Evolutionary conservation across 78 protist genomes (phyloP), one percentile per base, ranked within the genome.

Genomic region (Chrysochromulina parva): DNA sequence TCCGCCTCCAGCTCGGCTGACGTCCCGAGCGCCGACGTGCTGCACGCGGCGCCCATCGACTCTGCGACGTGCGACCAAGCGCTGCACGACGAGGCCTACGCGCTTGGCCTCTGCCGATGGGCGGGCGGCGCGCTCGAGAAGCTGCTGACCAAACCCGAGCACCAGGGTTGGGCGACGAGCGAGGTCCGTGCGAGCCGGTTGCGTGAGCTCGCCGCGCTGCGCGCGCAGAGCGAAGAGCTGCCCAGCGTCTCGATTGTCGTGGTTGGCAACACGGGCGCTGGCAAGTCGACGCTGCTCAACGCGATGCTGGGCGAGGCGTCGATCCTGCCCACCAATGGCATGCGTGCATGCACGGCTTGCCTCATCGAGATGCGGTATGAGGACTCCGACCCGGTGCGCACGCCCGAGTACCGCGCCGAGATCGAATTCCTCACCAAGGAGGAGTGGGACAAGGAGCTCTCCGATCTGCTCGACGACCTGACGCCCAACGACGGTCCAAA

Each of bases 191-290:
- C 17, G 19, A 66, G 55, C 28, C 55, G 57, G 60, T 17, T 66
- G 9, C 0, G 47, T 13, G 81, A 67, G 69, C 62, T 53, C 19
- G 5, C 14, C 17, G 52, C 0, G 38, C 82, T 87, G 11, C 9
- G 48, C 0, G 69, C 60, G 10, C 1, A 0, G 28, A 7, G 48
- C 28, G 38, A 38, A 38, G n/a, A 10, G 89, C 48, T 59, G 17
- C 90, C 90, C 24, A 5, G 38, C 0, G n/a, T 55, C 60, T 67
- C 90, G 38, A 14, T 87, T 28, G 90, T 87, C 20, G 38, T 58
- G 26, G 76, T 87, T 17, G 90, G 90, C 60, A 73, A 87, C 52
- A 87, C 90, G 9, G 90, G 90, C 47, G 90, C 90, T 3, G 90
- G 90, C 52, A 87, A 87, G 62, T 26, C 54, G 14, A 67, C 90